phyloP scores from a whole-genome alignment of 1,139 yeast genomes.

The Yarrowia galli region DNA sequence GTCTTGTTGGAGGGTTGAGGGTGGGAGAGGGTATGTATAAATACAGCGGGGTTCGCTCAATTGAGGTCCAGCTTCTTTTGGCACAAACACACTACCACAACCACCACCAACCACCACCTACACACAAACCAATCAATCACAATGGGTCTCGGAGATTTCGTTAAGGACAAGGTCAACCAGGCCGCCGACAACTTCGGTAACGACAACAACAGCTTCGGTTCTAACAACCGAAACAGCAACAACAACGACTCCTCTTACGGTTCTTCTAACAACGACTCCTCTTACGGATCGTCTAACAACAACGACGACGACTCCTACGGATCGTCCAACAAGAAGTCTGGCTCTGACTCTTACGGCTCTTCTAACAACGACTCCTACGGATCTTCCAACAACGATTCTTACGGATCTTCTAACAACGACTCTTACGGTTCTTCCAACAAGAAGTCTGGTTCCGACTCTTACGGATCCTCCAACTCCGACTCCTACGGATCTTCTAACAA shows the following conservation, averaged over 20 bases:
- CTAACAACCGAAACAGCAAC: conserved; percentile 38
- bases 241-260: conserved; percentile 41
- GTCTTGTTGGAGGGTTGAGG: no score
- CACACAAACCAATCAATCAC: neutral
- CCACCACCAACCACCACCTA: neutral
- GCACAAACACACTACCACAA: neutral
- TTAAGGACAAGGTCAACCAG: conserved; percentile 37
- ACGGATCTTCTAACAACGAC: conserved; percentile 42
- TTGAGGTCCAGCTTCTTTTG: neutral
- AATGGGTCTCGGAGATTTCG: conserved; percentile 39
- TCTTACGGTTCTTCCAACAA: conserved; percentile 42
- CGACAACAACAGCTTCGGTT: conserved; percentile 41
- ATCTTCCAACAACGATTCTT: conserved; percentile 42
- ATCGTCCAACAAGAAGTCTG: conserved; percentile 40
- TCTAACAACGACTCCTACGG: conserved; percentile 47
- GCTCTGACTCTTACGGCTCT: conserved; percentile 40
- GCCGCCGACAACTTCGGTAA: conserved; percentile 27
- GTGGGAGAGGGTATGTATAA: neutral
- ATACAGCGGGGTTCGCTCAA: neutral
- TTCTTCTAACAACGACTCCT: conserved; percentile 38
- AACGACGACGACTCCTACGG: conserved; percentile 34
- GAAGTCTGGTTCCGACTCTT: conserved; percentile 42
- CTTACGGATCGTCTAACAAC: conserved; percentile 42
- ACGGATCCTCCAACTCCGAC: conserved; percentile 40
- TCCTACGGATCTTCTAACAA: conserved; percentile 42